phyloP scores from a whole-genome alignment of 23 red algal species.

The Chondrus crispus region DNA sequence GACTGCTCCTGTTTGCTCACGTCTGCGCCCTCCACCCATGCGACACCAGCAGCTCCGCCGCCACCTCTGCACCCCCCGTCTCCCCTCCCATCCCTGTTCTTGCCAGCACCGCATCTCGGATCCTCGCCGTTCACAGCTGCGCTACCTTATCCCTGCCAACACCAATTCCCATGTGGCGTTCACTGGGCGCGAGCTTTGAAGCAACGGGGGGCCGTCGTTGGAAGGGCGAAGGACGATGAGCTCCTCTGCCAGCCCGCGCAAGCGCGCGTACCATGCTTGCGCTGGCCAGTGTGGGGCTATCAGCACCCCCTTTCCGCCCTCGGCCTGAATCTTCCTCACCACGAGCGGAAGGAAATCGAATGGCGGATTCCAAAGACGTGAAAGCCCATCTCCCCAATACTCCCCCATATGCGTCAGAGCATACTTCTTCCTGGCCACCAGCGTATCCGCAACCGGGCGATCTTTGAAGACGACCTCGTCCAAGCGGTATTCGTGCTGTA shows the following conservation, averaged over 20 bases:
- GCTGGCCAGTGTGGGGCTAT: background rate
- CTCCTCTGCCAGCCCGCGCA: background rate
- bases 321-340: background rate
- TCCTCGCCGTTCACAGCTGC: background rate
- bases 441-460: too few species aligned
- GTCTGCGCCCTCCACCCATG: background rate
- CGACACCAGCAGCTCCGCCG: background rate
- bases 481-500: too few species aligned
- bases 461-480: too few species aligned
- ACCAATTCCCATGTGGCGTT: background rate
- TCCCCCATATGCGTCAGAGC: background rate
- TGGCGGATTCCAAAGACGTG: background rate
- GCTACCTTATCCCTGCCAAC: background rate
- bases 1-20: background rate
- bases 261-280: background rate
- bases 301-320: background rate
- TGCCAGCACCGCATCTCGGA: background rate
- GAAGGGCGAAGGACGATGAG: background rate
- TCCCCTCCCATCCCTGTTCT: background rate
- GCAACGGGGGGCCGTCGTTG: background rate
- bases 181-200: background rate
- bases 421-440: too few species aligned
- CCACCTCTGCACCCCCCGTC: background rate
- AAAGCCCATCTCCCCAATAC: background rate
- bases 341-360: background rate